phyloP scores from a whole-genome alignment of 345 rosid genomes.

The Gossypium mustelinum region DNA sequence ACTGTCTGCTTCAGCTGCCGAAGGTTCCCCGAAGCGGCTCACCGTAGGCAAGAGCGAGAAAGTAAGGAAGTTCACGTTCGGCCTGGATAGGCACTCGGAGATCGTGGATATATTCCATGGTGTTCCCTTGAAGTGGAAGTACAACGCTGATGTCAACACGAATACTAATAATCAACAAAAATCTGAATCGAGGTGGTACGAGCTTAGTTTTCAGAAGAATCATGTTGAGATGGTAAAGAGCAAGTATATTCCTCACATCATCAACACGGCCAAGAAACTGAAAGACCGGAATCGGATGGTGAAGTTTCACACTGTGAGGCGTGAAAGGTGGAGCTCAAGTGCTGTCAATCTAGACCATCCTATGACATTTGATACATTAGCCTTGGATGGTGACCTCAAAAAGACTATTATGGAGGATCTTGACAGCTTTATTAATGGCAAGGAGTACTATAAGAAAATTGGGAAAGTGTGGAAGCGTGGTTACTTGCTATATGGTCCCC shows the following conservation, averaged over 20 bases:
- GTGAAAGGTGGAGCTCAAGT: constrained; percentile 28
- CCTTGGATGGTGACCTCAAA: constrained; percentile 39
- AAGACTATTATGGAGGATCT: constrained; percentile 28
- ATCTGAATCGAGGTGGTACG: constrained; percentile 30
- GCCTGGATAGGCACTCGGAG: constrained; percentile 31
- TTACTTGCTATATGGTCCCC: constrained; percentile 26
- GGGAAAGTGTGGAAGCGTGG: constrained; percentile 32
- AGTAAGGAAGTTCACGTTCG: constrained; percentile 21
- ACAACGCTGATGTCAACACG: constrained; percentile 18
- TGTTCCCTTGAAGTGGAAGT: constrained; percentile 33
- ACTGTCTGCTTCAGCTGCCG: constrained; percentile 3
- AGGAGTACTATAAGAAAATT: constrained; percentile 24
- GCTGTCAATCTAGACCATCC: constrained; percentile 37
- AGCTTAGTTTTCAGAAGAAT: constrained; percentile 31
- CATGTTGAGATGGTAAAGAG: constrained; percentile 25
- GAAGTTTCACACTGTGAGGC: constrained; percentile 27
- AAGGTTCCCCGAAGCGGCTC: constrained; percentile 20
- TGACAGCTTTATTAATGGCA: constrained; percentile 22
- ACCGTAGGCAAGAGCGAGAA: constrained; percentile 35
- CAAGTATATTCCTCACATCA: constrained; percentile 31
- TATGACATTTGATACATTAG: constrained; percentile 36
- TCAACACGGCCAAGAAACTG: constrained; percentile 30
- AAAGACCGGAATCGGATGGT: constrained; percentile 26
- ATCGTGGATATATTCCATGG: constrained; percentile 31
- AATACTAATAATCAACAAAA: background rate